A percentile compares a stretch with the other conserved stretches of the same genome.
phyloP scores from a whole-genome alignment of 176 grass and related monocot species.

The Aegilops sharonensis region DNA sequence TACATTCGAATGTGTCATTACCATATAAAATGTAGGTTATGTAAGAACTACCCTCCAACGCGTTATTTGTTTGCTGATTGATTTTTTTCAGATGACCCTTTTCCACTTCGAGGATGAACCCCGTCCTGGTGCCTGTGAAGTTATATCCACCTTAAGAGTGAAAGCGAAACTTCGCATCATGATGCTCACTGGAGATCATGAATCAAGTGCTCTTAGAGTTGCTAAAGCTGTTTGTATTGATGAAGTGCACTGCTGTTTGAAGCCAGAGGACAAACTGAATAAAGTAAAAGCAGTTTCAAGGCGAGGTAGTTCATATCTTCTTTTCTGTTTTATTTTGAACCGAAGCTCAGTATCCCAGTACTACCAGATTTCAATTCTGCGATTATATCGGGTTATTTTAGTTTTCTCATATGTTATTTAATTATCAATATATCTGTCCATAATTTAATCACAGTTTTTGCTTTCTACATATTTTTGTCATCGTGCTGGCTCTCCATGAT shows the following conservation, averaged over 20 bases:
- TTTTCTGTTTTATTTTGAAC: not conserved
- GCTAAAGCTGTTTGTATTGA: constrained; percentile 89
- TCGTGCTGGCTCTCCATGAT: no score
- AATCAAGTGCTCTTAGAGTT: constrained; percentile 85
- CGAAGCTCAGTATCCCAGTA: not conserved
- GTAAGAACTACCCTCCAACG: not conserved
- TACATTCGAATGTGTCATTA: not conserved
- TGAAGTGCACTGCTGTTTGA: constrained; percentile 77
- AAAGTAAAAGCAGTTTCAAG: constrained; percentile 87
- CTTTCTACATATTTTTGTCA: no score
- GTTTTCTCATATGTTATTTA: not conserved
- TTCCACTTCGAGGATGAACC: constrained; percentile 99
- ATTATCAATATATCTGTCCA: not conserved
- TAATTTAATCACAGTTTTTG: no score
- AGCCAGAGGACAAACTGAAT: constrained; percentile 93
- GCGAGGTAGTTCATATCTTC: constrained; percentile 48
- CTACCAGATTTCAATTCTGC: constrained; percentile 9
- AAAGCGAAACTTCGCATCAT: constrained; percentile 83
- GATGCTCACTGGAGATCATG: constrained; percentile 97
- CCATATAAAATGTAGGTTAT: not conserved
- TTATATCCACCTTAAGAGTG: constrained; percentile 79
- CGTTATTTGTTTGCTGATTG: constrained; percentile 6
- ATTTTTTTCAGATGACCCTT: constrained; percentile 62
- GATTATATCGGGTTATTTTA: not conserved
- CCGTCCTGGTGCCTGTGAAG: constrained; percentile 65